Evolutionary conservation across 371 early-diverging fungal genomes (phyloP), one percentile per base, ranked within the genome.

Genomic region (Mortierella sp.): DNA sequence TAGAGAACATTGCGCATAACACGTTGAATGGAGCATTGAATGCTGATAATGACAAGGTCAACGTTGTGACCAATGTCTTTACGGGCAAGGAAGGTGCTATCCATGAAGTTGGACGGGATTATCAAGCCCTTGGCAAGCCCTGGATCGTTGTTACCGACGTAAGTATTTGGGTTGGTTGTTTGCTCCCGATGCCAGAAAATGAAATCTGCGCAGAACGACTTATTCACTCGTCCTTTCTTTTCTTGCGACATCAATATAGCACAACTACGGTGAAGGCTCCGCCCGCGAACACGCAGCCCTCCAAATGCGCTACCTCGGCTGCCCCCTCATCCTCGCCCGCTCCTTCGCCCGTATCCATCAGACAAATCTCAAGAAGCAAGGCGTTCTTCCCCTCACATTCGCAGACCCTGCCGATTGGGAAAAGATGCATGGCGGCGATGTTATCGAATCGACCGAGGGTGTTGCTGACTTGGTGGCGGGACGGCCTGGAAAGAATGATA

Each of bases 281-380:
- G 97, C 98, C 67, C 97, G 99, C 83, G 99, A 99, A 88, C 99
- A 99, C 87, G 99, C 98, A 24, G 98, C 99, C 37, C 90, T 98
- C 76, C 96, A 98, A 89, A 95, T 96, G 61, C 95, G 98, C 74
- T 96, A 97, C 89, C 88, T 99, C 28, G 98, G 98, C 57, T 95
- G 98, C 90, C 93, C 94, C 64, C 88, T 96, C 83, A 96, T 99
- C 71, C 90, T 99, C 79, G 95, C 96, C 37, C 93, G 95, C 74
- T 96, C 96, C 46, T 99, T 99, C 91, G 99, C 99, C 40, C 96
- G 99, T 88, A 99, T 99, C 91, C 99, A 99, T 88, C 97, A 99
- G 89, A 99, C 99, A 80, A 99, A 99, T 90, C 89, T 99, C 84
- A 98, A 99, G 94, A 99, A 98, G 91, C 99, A 99, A 89, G 99